Evolutionary conservation across 768 basidiomycete species (phyloP), one percentile per base, ranked within the genome.

Genomic region (Chalciporus chontae): DNA sequence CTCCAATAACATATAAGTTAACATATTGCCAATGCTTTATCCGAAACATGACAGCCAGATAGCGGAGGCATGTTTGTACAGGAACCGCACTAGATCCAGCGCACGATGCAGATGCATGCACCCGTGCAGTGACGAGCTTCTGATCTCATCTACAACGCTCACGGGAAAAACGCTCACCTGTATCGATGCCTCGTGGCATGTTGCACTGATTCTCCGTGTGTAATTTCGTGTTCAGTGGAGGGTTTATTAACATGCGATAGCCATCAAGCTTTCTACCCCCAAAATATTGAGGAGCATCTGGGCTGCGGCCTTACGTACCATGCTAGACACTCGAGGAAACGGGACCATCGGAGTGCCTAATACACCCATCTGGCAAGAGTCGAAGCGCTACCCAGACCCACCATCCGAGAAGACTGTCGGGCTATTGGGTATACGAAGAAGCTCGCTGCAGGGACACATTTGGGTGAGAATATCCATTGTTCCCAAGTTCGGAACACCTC

Each of bases 141-240:
- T 45, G 48, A 62, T 44, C 34, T 47, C 49, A 49, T 52, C 44
- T 41, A 21, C 34, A 55, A 52, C 34, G 52, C 17, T 48, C 32
- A 44, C 45, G 40, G 50, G 52, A 49, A 27, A 48, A 27, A 48
- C 32, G 11, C 31, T 37, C 24, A 31, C 46, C 50, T 50, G 31
- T 24, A 32, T 43, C 44, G 43, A 27, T 38, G 27, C 53, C 50
- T 54, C 53, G 21, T 52, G 49, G 43, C 40, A 27, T 34, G 39
- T 27, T 42, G 41, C 41, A 50, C 34, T 21, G n/a, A 23, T 39
- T 52, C 38, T 26, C 24, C 44, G 55, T 56, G 55, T 50, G 55
- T 41, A 52, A 64, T 64, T 49, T 64, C 56, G 64, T 64, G 61
- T 61, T 17, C 32, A 58, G 36, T 43, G 29, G 36, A n/a, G 44